Conservation (phyloP, 2,329 filamentous ascomycete genomes). For the Dothistroma pini region DNA sequence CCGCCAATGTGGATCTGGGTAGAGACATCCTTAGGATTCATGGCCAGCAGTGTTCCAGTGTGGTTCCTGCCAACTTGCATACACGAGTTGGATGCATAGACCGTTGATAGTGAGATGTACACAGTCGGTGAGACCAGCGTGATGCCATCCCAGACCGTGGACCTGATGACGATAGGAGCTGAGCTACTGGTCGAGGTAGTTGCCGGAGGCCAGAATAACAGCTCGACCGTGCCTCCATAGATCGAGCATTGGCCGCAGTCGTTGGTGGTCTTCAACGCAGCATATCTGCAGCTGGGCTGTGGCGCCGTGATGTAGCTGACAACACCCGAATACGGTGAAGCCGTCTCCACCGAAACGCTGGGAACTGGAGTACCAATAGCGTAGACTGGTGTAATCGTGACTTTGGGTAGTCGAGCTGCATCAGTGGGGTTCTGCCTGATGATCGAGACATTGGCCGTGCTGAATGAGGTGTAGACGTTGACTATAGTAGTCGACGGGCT, state of each 20-base stretch:
- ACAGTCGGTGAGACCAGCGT: conserved; percentile 20
- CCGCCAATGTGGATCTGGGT: conserved; percentile 14
- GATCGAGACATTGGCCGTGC: conserved; percentile 9
- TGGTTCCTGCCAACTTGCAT: conserved; percentile 10
- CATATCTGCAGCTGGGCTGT: conserved; percentile 11
- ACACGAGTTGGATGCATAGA: conserved; percentile 19
- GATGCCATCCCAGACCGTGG: conserved; percentile 3
- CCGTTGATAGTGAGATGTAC: conserved; percentile 17
- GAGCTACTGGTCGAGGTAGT: not conserved
- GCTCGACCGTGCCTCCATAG: conserved; percentile 17
- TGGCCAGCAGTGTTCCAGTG: conserved; percentile 13
- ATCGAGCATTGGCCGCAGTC: conserved; percentile 17
- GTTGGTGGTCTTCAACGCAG: not conserved
- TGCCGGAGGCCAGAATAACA: conserved; percentile 20
- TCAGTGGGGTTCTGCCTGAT: conserved; percentile 1
- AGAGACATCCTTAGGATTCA: conserved; percentile 13
- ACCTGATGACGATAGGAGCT: not conserved
- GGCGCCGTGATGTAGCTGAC: conserved; percentile 5
- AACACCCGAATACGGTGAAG: not conserved
- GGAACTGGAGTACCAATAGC: conserved; percentile 9
- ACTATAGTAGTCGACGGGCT: conserved; percentile 1
- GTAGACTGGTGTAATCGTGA: conserved; percentile 18
- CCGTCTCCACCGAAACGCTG: not conserved
- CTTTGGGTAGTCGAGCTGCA: not conserved
- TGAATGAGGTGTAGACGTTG: conserved; percentile 13